phyloP scores from a whole-genome alignment of 345 rosid species.

The Euphorbia tirucalli region DNA sequence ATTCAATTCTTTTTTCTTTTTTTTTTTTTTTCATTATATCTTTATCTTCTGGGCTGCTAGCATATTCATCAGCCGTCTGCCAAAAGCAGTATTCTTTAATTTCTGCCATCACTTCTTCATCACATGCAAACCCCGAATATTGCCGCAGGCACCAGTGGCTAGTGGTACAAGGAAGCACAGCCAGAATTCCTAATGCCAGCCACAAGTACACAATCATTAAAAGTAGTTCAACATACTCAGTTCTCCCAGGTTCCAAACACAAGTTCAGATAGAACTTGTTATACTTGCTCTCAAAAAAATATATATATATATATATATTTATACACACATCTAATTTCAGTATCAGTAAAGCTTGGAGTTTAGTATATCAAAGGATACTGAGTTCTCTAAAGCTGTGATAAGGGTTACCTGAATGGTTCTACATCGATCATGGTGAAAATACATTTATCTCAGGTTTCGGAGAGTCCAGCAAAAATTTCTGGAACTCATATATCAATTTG shows the following conservation, averaged over 20 bases:
- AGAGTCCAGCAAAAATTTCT: neutral
- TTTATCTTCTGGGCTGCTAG: neutral
- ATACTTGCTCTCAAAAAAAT: too few relatives aligned
- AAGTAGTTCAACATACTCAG: neutral
- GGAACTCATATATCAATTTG: slow-evolving; percentile 36
- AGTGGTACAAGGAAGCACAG: too few relatives aligned
- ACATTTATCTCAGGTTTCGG: neutral
- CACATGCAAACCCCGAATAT: neutral
- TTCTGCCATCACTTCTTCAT: neutral
- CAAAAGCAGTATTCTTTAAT: neutral
- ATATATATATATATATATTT: too few relatives aligned
- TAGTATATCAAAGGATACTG: too few relatives aligned
- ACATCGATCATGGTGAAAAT: neutral
- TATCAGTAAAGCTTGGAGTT: too few relatives aligned
- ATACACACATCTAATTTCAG: too few relatives aligned
- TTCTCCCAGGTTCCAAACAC: neutral
- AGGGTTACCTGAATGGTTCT: slow-evolving; percentile 13
- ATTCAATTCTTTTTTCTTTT: neutral
- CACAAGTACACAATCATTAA: neutral
- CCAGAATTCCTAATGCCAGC: neutral
- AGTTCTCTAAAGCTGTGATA: too few relatives aligned
- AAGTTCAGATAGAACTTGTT: too few relatives aligned
- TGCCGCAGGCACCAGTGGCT: neutral
- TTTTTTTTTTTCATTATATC: neutral
- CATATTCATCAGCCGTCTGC: neutral